Evolutionary conservation across 2,329 filamentous ascomycete genomes (phyloP).

Genomic region (Lasiodiplodia hormozganensis): DNA sequence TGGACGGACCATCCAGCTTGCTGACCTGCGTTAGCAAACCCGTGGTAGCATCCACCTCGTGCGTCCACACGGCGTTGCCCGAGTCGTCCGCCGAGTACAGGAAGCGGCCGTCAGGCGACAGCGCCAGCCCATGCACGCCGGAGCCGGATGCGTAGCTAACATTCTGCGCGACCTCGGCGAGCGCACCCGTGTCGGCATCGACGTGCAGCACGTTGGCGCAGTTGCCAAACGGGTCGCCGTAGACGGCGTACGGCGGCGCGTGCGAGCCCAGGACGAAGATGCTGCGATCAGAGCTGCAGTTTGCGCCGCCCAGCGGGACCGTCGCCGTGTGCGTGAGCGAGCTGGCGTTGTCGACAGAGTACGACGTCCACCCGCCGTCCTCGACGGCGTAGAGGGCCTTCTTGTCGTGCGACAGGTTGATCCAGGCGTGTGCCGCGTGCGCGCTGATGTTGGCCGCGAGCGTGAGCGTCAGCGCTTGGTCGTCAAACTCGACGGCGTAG

Average conservation of each 20-base stretch:
- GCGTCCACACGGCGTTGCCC: slow-evolving; percentile 43
- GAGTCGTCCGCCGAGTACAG: slow-evolving; percentile 43
- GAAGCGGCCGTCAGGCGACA: slow-evolving; percentile 37
- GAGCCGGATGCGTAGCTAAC: slow-evolving; percentile 11
- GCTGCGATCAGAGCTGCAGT: slow-evolving; percentile 19
- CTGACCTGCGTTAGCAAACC: slow-evolving; percentile 34
- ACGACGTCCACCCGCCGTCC: slow-evolving; percentile 23
- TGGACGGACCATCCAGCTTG: slow-evolving; percentile 32
- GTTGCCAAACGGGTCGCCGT: slow-evolving; percentile 25
- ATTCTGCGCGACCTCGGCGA: slow-evolving; percentile 11
- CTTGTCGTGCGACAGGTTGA: slow-evolving; percentile 28
- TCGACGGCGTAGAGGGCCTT: slow-evolving; percentile 25
- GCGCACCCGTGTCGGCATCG: slow-evolving; percentile 2
- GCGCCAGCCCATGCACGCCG: slow-evolving; percentile 39
- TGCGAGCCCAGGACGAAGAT: slow-evolving; percentile 3
- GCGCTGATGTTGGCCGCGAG: slow-evolving; percentile 29
- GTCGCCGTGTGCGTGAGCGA: slow-evolving; percentile 11
- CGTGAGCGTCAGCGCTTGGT: slow-evolving; percentile 8
- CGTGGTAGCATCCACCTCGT: slow-evolving; percentile 35
- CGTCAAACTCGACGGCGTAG: slow-evolving; percentile 30
- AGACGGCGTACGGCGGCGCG: slow-evolving; percentile 18
- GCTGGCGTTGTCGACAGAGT: slow-evolving; percentile 17
- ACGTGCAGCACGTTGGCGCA: slow-evolving; percentile 26
- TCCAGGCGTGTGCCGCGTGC: slow-evolving; percentile 23
- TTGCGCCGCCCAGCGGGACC: not conserved